Evolutionary conservation across 805 yeast genomes (phyloP).

Genomic region (Metschnikowia reukaufii): DNA sequence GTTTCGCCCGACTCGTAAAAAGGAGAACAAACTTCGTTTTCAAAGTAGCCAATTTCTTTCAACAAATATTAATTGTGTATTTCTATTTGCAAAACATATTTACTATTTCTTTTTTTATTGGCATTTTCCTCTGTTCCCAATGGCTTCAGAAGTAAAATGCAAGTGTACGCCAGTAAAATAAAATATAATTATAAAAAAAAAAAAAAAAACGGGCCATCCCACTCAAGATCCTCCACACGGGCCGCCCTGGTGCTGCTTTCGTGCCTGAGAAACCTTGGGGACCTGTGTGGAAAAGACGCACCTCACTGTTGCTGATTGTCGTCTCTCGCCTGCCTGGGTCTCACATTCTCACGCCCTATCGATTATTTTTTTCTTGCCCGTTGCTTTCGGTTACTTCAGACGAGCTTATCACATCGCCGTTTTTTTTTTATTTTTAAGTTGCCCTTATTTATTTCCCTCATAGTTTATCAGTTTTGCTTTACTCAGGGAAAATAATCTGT

Average conservation of each 20-base stretch:
- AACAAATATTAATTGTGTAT: too few relatives aligned
- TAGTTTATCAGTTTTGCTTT: background rate
- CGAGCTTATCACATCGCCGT: background rate
- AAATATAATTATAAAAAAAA: too few relatives aligned
- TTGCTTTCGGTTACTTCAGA: background rate
- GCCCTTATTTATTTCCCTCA: background rate
- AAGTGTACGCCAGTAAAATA: too few relatives aligned
- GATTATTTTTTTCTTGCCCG: background rate
- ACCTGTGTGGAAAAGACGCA: constrained; percentile 10
- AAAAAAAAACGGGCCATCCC: background rate
- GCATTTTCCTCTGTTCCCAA: too few relatives aligned
- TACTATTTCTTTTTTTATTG: too few relatives aligned
- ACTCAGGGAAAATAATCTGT: background rate
- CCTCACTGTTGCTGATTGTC: constrained; percentile 6
- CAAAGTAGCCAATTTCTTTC: too few relatives aligned
- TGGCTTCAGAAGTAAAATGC: too few relatives aligned
- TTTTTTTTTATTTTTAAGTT: background rate
- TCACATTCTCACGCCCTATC: background rate
- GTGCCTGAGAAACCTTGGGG: constrained; percentile 6
- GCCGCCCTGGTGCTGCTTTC: constrained; percentile 1
- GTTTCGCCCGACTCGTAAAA: too few relatives aligned
- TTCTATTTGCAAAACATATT: too few relatives aligned
- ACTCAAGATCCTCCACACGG: background rate
- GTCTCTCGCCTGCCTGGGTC: background rate
- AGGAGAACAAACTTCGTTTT: too few relatives aligned